Evolutionary conservation across 2,329 filamentous ascomycete species (phyloP), one percentile per base, ranked within the genome.

Genomic region (Talaromyces sp.): DNA sequence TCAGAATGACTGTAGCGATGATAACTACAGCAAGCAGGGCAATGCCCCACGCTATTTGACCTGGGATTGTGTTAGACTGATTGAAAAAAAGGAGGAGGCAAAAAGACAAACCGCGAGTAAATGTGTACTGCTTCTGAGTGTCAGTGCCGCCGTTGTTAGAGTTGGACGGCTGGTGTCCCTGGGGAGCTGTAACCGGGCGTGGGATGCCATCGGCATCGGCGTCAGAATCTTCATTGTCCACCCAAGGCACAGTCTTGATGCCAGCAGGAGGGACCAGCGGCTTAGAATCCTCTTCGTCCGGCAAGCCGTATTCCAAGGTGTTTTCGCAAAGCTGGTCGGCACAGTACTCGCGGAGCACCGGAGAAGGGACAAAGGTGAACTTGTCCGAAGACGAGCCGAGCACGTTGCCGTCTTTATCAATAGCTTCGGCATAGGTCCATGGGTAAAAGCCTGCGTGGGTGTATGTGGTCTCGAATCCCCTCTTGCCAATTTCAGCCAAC

Each of bases 391-490:
- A 76, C 44, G 63, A 70, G 33, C 73, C 73, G 17, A 78, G 65
- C 3, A 73, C 68, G 5, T 64, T 63, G 17, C 73, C 73, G 8
- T 71, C 57, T 3, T 55, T 66, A 51, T 75, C 73, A 11, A 78
- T 61, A 0, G 74, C 76, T 57, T 77, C 74, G 2, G 68, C 75
- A 27, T 74, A 75, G 1, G 65, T 66, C 71, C 71, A 74, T 6
- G 63, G 66, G 55, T 69, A 72, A 60, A 70, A 74, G 30, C 63
- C 65, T 36, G 65, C 33, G 36, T 70, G 67, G 3, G 66, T 69
- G 58, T 74, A 74, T 17, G 66, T 65, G 0, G 76, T 78, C 63
- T 78, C 76, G 53, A 78, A 78, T 0, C 76, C 76, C 8, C 62
- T 66, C 64, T 75, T 78, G 36, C 60, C 51, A 1, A 71, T 65